phyloP scores from a whole-genome alignment of 2,329 filamentous ascomycete genomes.

The Rhinocladiella similis region DNA sequence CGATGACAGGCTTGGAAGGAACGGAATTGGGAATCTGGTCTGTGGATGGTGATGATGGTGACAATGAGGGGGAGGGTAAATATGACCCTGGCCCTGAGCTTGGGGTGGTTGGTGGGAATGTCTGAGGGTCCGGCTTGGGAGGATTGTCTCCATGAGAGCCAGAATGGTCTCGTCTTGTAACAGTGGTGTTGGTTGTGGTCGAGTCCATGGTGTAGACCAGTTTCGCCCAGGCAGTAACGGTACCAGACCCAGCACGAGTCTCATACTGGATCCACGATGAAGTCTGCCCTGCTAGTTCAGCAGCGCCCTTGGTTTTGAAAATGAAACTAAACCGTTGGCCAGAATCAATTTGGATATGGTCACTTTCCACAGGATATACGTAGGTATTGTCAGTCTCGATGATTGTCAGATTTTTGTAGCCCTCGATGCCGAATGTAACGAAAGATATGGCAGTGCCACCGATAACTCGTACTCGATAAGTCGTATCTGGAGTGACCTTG shows the following conservation, averaged over 20 bases:
- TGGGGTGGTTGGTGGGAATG: neutral
- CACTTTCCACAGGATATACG: constrained; percentile 34
- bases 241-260: constrained; percentile 28
- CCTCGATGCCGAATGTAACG: constrained; percentile 57
- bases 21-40: constrained; percentile 6
- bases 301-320: constrained; percentile 51
- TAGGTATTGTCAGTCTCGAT: constrained; percentile 59
- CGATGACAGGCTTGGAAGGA: constrained; percentile 29
- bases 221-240: constrained; percentile 32
- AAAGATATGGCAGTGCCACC: constrained; percentile 59
- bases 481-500: constrained; percentile 60
- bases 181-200: neutral
- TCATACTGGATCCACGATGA: constrained; percentile 49
- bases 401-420: constrained; percentile 56
- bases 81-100: neutral
- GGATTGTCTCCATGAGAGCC: neutral
- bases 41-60: neutral
- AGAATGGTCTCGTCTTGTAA: neutral
- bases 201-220: constrained; percentile 28
- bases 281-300: constrained; percentile 40
- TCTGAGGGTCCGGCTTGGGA: neutral
- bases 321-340: constrained; percentile 63
- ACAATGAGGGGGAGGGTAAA: constrained; percentile 19
- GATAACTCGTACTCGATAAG: constrained; percentile 63
- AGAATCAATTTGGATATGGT: constrained; percentile 55